phyloP scores from a whole-genome alignment of 345 rosid species.

The Orychophragmus violaceus region DNA sequence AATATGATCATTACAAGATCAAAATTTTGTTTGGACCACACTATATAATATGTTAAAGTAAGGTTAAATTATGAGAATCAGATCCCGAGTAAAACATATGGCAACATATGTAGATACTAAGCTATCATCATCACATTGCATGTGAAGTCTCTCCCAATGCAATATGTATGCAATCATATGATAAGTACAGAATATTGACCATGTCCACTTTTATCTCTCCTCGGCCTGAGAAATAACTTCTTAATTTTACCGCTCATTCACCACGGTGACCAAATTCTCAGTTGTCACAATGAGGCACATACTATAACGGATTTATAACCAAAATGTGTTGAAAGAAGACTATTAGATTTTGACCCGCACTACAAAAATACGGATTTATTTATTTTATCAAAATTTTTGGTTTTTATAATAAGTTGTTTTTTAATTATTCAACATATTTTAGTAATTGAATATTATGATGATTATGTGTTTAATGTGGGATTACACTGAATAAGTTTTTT shows the following conservation, averaged over 20 bases:
- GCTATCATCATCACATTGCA: slow-evolving; percentile 26
- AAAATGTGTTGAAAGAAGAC: no score
- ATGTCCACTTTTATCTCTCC: not conserved
- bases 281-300: not conserved
- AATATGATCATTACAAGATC: slow-evolving; percentile 15
- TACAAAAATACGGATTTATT: no score
- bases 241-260: not conserved
- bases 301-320: no score
- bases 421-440: no score
- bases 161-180: slow-evolving; percentile 22
- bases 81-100: slow-evolving; percentile 10
- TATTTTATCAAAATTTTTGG: no score
- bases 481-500: no score
- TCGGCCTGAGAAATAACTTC: not conserved
- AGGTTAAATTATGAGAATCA: not conserved
- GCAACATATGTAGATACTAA: slow-evolving; percentile 20
- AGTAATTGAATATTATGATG: no score
- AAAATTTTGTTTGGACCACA: slow-evolving; percentile 30
- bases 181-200: not conserved
- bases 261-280: not conserved
- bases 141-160: not conserved
- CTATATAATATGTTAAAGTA: not conserved
- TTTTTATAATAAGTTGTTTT: no score
- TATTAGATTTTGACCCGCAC: no score
- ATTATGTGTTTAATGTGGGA: no score